Evolutionary conservation across 2,329 filamentous ascomycete genomes (phyloP).

Genomic region (Aureobasidium musti): DNA sequence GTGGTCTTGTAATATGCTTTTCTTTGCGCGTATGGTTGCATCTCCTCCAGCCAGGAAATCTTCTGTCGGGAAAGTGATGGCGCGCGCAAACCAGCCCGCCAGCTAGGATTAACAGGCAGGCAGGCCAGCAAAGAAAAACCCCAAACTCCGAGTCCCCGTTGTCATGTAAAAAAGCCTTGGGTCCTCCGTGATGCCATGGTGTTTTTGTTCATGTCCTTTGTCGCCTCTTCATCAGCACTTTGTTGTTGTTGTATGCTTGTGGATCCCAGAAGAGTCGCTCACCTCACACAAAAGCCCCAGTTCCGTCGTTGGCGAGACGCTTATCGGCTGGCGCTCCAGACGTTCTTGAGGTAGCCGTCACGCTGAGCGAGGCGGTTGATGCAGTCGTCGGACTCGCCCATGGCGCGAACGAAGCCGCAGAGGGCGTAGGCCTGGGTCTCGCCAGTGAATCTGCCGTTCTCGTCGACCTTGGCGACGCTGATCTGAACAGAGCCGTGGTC

Average conservation of each 20-base stretch:
- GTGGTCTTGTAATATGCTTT: constrained; percentile 16
- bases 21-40: constrained; percentile 9
- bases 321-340: constrained; percentile 77
- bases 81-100: not conserved
- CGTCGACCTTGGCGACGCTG: constrained; percentile 95
- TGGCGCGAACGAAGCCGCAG: constrained; percentile 94
- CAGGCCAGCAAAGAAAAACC: not conserved
- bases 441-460: constrained; percentile 95
- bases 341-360: constrained; percentile 94
- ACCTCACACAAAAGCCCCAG: constrained; percentile 18
- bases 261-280: not conserved
- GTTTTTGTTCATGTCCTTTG: constrained; percentile 20
- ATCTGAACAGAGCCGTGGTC: constrained; percentile 99
- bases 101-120: not conserved
- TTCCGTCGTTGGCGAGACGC: constrained; percentile 30
- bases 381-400: constrained; percentile 97
- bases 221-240: constrained; percentile 6
- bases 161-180: constrained; percentile 2
- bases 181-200: constrained; percentile 25
- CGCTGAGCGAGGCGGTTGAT: constrained; percentile 94
- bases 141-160: constrained; percentile 15
- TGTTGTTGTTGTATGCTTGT: not conserved
- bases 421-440: constrained; percentile 98
- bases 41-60: not conserved
- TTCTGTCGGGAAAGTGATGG: constrained; percentile 1